A percentile compares a stretch with the other conserved stretches of the same genome.
Conservation (phyloP, 768 basidiomycete genomes). For the Rhodotorula toruloides region DNA sequence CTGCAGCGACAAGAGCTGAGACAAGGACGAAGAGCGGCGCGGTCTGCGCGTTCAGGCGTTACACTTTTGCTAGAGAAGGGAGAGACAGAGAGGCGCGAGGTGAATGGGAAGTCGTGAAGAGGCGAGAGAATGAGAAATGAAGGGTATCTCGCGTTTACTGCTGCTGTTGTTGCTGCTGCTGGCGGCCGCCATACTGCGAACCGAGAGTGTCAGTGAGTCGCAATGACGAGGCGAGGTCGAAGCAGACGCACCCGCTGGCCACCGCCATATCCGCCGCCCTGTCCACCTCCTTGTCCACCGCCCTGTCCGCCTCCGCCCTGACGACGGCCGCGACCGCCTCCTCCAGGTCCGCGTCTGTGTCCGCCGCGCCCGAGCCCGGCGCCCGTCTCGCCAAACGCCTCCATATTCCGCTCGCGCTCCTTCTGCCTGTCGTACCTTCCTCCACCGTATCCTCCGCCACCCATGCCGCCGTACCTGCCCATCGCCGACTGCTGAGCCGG, state of each 20-base stretch:
- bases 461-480: conserved; percentile 16
- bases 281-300: background rate
- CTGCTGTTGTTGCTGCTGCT: no score
- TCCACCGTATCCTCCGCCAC: conserved; percentile 25
- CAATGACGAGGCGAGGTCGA: no score
- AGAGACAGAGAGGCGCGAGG: no score
- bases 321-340: conserved; percentile 9
- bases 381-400: conserved; percentile 43
- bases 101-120: no score
- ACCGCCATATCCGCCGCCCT: conserved; percentile 9
- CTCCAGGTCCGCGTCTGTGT: conserved; percentile 19
- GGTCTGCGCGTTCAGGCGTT: no score
- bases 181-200: no score
- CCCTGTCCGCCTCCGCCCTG: background rate
- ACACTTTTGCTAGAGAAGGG: no score
- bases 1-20: no score
- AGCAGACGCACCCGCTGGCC: conserved; percentile 6
- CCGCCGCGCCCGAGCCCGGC: conserved; percentile 19
- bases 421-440: conserved; percentile 37
- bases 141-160: no score
- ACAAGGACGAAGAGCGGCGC: no score
- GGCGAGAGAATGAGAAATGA: no score
- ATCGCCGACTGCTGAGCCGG: conserved; percentile 6
- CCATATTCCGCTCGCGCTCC: conserved; percentile 42
- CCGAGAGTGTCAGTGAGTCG: no score